Conservation (phyloP, 2,329 filamentous ascomycete species). For the Trichoderma oligosporum region DNA sequence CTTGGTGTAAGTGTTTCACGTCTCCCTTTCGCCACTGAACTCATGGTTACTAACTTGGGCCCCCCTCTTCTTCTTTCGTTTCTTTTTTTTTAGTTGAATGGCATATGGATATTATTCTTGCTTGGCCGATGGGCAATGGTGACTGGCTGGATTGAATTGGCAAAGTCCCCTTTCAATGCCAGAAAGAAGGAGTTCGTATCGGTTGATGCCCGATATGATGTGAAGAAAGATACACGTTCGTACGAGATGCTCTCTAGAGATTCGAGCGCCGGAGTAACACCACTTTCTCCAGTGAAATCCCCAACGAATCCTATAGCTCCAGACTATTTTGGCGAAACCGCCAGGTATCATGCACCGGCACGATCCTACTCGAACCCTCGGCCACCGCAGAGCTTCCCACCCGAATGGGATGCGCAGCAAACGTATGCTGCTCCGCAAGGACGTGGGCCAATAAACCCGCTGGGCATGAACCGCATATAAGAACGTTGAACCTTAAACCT, state of each 20-base stretch:
- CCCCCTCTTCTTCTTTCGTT: too few species aligned
- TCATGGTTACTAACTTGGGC: constrained; percentile 25
- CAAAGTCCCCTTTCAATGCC: constrained; percentile 46
- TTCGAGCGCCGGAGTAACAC: constrained; percentile 52
- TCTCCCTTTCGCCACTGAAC: background rate
- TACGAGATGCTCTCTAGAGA: constrained; percentile 76
- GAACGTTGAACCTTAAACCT: background rate
- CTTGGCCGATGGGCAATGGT: constrained; percentile 83
- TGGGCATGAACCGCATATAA: constrained; percentile 55
- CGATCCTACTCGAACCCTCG: constrained; percentile 56
- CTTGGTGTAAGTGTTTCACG: constrained; percentile 59
- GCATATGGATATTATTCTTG: constrained; percentile 78
- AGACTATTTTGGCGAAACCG: constrained; percentile 55
- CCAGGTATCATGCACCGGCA: constrained; percentile 51
- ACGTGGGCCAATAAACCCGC: constrained; percentile 47
- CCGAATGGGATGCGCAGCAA: constrained; percentile 42
- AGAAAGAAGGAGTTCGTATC: constrained; percentile 81
- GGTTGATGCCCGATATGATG: constrained; percentile 66
- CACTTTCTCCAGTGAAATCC: constrained; percentile 40
- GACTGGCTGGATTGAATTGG: constrained; percentile 71
- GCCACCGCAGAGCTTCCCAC: constrained; percentile 38
- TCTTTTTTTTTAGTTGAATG: constrained; percentile 79
- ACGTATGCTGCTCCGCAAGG: constrained; percentile 35
- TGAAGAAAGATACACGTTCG: constrained; percentile 61
- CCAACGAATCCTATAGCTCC: constrained; percentile 44